These are phyloP conservation scores for Niebla homalea DNA, from an alignment of 495 filamentous ascomycete genomes.

Conservation along the genomic window DNA sequence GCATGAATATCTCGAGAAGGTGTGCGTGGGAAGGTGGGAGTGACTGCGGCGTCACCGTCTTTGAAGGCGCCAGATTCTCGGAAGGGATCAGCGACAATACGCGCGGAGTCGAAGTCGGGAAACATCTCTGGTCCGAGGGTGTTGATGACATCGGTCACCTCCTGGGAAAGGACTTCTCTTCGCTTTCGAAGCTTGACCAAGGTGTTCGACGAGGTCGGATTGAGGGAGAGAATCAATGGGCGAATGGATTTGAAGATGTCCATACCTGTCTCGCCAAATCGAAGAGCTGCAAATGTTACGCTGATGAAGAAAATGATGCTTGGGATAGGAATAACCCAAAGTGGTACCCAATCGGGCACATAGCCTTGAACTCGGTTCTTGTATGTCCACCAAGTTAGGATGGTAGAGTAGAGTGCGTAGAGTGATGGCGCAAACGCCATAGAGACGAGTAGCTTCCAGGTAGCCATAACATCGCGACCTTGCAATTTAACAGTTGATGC, in stretches of 20 bases:
- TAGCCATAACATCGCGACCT: slow-evolving; percentile 90
- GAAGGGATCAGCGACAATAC: slow-evolving; percentile 59
- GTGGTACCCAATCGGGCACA: slow-evolving; percentile 65
- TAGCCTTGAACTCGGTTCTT: slow-evolving; percentile 66
- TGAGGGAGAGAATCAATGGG: slow-evolving; percentile 77
- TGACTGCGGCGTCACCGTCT: slow-evolving; percentile 5
- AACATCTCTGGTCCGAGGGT: slow-evolving; percentile 92
- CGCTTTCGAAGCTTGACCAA: slow-evolving; percentile 64
- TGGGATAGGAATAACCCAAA: slow-evolving; percentile 59
- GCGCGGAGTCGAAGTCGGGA: slow-evolving; percentile 79
- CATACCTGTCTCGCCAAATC: slow-evolving; percentile 95
- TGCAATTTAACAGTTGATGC: slow-evolving; percentile 90
- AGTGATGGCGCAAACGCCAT: slow-evolving; percentile 76
- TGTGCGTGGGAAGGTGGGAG: slow-evolving; percentile 6
- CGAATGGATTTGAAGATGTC: slow-evolving; percentile 92
- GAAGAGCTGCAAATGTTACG: slow-evolving; percentile 85
- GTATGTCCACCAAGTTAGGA: slow-evolving; percentile 67
- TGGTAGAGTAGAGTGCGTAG: slow-evolving; percentile 64
- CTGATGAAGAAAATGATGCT: slow-evolving; percentile 71
- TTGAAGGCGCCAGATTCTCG: slow-evolving; percentile 25
- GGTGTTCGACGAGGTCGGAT: slow-evolving; percentile 70
- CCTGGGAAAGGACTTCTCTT: slow-evolving; percentile 58
- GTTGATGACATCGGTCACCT: slow-evolving; percentile 88
- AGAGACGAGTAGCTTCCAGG: slow-evolving; percentile 93
- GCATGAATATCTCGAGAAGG: slow-evolving; percentile 13